These are phyloP conservation scores for Selaginella tamariscina DNA, from an alignment of 75 land plant species.

Conservation along the genomic window DNA sequence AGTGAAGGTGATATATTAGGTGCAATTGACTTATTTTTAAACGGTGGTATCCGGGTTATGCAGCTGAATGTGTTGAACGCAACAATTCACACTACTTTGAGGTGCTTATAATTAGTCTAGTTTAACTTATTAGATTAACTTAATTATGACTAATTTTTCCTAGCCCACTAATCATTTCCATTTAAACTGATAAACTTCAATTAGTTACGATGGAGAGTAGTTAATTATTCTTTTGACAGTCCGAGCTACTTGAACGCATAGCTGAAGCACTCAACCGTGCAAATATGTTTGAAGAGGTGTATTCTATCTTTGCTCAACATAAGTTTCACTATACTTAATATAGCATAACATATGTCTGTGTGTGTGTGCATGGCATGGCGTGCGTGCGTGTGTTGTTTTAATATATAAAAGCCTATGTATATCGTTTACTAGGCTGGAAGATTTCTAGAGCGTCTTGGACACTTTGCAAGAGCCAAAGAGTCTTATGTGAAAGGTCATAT, in stretches of 20 bases:
- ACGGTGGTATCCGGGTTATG: conserved; percentile 26
- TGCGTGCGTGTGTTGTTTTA: neutral
- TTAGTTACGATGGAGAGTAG: no score
- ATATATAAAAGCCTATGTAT: neutral
- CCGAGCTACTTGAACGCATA: conserved; percentile 19
- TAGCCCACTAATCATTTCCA: no score
- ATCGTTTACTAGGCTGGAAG: conserved; percentile 26
- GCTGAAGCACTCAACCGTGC: conserved; percentile 19
- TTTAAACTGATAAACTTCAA: neutral
- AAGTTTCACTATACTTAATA: no score
- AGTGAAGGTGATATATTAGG: conserved; percentile 23
- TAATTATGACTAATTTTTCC: no score
- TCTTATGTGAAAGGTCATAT: conserved; percentile 26
- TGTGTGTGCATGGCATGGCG: no score
- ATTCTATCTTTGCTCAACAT: conserved; percentile 3
- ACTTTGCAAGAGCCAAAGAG: conserved; percentile 23
- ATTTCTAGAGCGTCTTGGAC: conserved; percentile 23
- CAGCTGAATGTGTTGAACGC: conserved; percentile 28
- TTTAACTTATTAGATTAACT: no score
- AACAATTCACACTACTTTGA: conserved; percentile 12
- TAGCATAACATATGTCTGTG: no score
- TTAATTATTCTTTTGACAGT: conserved; percentile 21
- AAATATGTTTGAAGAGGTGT: conserved; percentile 30
- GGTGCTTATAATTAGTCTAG: neutral
- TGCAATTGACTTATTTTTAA: conserved; percentile 22